phyloP scores from a whole-genome alignment of 1,139 yeast species.

The Trichomonascaceae sp. region DNA sequence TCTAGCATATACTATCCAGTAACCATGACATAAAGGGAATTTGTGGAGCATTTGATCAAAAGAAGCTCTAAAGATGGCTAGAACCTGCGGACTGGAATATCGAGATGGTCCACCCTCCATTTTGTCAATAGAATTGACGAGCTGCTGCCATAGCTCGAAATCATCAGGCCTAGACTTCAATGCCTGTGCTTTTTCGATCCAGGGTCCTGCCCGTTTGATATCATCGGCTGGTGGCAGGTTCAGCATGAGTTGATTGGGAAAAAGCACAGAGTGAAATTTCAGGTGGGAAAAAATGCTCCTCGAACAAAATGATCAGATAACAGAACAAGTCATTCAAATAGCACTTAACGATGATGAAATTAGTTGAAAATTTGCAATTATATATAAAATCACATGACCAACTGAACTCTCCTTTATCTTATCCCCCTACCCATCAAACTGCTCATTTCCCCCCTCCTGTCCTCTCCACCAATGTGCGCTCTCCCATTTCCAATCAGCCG shows the following conservation, averaged over 20 bases:
- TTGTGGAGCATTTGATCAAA: conserved; percentile 53
- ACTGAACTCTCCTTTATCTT: neutral
- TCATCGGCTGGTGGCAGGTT: neutral
- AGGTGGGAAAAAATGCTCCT: neutral
- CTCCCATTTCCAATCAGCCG: neutral
- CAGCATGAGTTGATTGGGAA: neutral
- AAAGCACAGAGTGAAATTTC: neutral
- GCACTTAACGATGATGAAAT: neutral
- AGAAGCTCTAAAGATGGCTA: conserved; percentile 42
- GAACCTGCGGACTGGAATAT: conserved; percentile 37
- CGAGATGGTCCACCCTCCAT: conserved; percentile 41
- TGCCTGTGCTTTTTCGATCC: conserved; percentile 16
- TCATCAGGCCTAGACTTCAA: conserved; percentile 34
- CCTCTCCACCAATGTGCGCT: neutral
- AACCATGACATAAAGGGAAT: conserved; percentile 69
- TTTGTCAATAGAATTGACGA: conserved; percentile 35
- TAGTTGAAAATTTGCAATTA: neutral
- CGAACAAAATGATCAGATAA: neutral
- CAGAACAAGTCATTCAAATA: neutral
- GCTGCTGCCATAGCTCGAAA: conserved; percentile 45
- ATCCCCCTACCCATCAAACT: neutral
- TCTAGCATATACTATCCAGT: conserved; percentile 73
- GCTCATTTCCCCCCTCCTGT: neutral
- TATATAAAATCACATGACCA: neutral
- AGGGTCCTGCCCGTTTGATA: neutral